These are phyloP conservation scores for Tephrocybe sp. DNA, from an alignment of 768 basidiomycete species.

Conservation along the genomic window DNA sequence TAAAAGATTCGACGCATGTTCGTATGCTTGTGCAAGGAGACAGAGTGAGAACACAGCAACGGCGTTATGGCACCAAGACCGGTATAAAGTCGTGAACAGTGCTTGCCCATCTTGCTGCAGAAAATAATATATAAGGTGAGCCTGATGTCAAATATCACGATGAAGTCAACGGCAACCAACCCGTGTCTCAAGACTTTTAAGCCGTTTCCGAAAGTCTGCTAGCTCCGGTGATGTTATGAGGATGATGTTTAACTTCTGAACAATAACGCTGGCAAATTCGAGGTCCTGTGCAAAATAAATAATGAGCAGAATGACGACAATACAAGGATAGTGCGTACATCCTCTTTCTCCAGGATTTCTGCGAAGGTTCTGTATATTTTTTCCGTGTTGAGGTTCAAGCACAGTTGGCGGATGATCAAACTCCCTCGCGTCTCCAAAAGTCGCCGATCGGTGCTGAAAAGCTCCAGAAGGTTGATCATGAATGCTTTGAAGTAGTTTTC, in stretches of 20 bases:
- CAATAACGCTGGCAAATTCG: conserved; percentile 96
- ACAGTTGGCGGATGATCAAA: conserved; percentile 93
- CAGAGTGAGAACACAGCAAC: conserved; percentile 97
- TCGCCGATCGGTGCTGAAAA: conserved; percentile 93
- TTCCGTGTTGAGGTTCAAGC: conserved; percentile 92
- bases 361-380: conserved; percentile 94
- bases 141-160: background rate
- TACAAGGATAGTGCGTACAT: conserved; percentile 48
- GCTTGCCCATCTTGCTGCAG: conserved; percentile 93
- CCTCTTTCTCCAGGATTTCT: conserved; percentile 97
- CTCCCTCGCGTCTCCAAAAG: conserved; percentile 91
- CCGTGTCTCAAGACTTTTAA: conserved; percentile 92
- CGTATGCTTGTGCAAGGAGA: conserved; percentile 95
- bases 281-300: conserved; percentile 64
- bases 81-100: conserved; percentile 89
- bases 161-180: conserved; percentile 51
- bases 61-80: conserved; percentile 98
- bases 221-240: conserved; percentile 95
- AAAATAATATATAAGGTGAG: background rate
- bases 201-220: conserved; percentile 88
- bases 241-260: conserved; percentile 96
- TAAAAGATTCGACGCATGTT: conserved; percentile 95
- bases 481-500: conserved; percentile 95
- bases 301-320: background rate
- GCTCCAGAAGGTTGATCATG: conserved; percentile 91